phyloP scores from a whole-genome alignment of 2,329 filamentous ascomycete species.

The Colletotrichum orbiculare region DNA sequence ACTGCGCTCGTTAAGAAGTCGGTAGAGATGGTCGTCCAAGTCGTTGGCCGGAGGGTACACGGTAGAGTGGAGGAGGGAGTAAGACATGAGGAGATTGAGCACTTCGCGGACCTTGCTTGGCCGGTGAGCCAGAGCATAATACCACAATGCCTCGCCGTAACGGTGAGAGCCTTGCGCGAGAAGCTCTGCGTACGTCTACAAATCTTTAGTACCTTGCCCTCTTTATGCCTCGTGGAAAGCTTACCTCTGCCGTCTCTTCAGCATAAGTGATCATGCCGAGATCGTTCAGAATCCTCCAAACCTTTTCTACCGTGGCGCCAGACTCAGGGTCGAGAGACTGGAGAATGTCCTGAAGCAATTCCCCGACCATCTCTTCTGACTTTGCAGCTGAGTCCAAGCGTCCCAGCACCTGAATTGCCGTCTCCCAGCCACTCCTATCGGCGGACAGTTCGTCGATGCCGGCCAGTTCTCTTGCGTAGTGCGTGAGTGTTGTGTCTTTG shows the following conservation, averaged over 20 bases:
- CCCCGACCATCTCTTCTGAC: constrained; percentile 79
- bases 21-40: constrained; percentile 77
- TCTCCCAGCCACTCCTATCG: constrained; percentile 83
- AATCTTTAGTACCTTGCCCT: constrained; percentile 40
- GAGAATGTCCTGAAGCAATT: constrained; percentile 77
- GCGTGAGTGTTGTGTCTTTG: constrained; percentile 82
- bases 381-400: constrained; percentile 79
- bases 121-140: constrained; percentile 88
- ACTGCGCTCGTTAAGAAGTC: constrained; percentile 78
- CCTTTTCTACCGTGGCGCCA: constrained; percentile 79
- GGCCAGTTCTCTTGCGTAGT: constrained; percentile 78
- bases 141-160: constrained; percentile 89
- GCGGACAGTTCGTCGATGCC: constrained; percentile 62
- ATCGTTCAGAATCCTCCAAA: constrained; percentile 81
- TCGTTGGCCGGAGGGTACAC: constrained; percentile 79
- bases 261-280: constrained; percentile 84
- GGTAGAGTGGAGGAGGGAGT: constrained; percentile 86
- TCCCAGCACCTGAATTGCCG: constrained; percentile 84
- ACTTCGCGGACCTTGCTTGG: constrained; percentile 84
- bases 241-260: constrained; percentile 83
- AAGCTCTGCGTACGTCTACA: constrained; percentile 83
- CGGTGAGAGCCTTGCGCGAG: constrained; percentile 77
- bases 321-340: constrained; percentile 71
- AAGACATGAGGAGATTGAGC: constrained; percentile 86
- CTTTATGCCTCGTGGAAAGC: constrained; percentile 40